Evolutionary conservation across 306 rosid species (phyloP), one percentile per base, ranked within the genome.

Genomic region (Clitoria ternatea): DNA sequence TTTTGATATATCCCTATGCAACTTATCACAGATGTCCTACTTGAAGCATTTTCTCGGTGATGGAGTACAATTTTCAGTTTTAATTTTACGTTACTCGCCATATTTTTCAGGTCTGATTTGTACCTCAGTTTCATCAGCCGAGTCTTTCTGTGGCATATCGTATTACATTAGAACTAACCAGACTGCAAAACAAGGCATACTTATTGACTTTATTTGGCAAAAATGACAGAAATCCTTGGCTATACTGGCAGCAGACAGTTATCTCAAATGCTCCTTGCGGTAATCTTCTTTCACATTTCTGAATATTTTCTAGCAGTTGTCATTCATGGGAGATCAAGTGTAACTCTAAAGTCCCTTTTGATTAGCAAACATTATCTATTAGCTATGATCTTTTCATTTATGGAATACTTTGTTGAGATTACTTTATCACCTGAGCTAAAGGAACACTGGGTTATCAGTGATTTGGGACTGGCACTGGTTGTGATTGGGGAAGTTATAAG

Each of bases 401-500:
- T 89, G 63, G 98, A 93, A 83, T 90, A 90, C 85, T 7, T 67
- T 0, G 7, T 85, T 30, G 98, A 88, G 82, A 47, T 82, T 64
- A 2, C 43, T 9, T 72, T 90, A 13, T 75, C 82, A 72, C 98
- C 98, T 4, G 85, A 72, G 32, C 30, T 88, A 12, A 92, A 92
- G 89, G 96, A 88, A 69, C 40, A 82, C 22, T 85, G 93, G 96
- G 77, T 82, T 77, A 13, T 92, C 62, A 88, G 91, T 80, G 27
- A 85, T 72, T 37, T 67, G 20, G 98, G 98, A 29, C 84, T 92
- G 47, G 72, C 80, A 19, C 36, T 88, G 85, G 83, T 92, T 66
- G 61, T 88, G 40, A 61, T 81, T 10, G 98, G 98, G 23, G 98
- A 92, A 81, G 72, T 84, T 67, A 24, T 90, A 10, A 82, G 98